phyloP scores from a whole-genome alignment of 768 basidiomycete genomes.

The Suillus weaverae region DNA sequence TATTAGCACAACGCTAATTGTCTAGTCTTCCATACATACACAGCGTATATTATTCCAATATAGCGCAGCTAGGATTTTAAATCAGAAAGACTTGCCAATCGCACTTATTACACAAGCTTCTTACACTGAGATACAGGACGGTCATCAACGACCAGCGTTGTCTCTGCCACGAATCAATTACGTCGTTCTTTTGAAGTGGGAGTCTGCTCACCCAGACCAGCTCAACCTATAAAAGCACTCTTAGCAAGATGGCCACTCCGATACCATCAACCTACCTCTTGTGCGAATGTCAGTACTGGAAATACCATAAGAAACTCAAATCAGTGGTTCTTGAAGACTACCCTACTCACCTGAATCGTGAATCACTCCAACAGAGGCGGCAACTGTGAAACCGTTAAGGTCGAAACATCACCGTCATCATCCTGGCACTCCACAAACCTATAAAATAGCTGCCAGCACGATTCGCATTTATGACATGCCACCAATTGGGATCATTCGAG shows the following conservation, averaged over 20 bases:
- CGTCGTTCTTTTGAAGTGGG: background rate
- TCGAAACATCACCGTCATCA: background rate
- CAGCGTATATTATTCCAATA: background rate
- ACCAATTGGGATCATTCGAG: background rate
- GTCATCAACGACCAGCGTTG: slow-evolving; percentile 1
- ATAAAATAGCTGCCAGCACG: background rate
- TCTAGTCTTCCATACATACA: background rate
- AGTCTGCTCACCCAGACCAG: background rate
- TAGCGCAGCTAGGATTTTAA: background rate
- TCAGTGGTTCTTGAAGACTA: background rate
- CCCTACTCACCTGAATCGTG: background rate
- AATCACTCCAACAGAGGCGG: background rate
- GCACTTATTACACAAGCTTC: background rate
- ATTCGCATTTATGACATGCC: background rate
- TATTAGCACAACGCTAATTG: background rate
- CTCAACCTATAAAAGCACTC: background rate
- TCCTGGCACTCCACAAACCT: background rate
- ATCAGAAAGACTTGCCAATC: background rate
- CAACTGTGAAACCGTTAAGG: background rate
- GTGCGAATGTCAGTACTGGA: background rate
- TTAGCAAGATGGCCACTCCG: background rate
- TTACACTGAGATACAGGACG: background rate
- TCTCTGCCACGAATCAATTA: background rate
- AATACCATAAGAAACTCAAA: background rate
- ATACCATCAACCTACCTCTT: background rate